Conservation (phyloP, 768 basidiomycete genomes). For the Flagelloscypha sp. region DNA sequence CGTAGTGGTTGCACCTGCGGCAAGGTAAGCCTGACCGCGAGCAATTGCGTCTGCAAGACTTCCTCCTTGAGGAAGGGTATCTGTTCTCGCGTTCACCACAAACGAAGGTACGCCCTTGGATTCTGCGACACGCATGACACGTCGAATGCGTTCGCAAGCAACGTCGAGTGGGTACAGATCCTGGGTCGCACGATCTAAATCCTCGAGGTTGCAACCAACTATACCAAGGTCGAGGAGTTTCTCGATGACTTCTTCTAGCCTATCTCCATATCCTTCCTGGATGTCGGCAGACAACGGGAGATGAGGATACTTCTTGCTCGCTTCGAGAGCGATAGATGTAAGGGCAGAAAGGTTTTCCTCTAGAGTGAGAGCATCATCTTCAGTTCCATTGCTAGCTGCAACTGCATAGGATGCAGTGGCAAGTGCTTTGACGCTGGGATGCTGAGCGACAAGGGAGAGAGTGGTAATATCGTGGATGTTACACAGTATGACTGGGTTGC, state of each 20-base stretch:
- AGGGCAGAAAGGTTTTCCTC: constrained; percentile 7
- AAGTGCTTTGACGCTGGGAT: constrained; percentile 7
- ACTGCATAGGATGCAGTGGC: constrained; percentile 6
- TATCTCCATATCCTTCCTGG: constrained; percentile 9
- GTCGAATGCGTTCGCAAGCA: too few species aligned
- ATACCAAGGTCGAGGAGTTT: constrained; percentile 9
- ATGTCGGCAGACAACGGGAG: constrained; percentile 10
- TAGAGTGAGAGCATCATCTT: constrained; percentile 7
- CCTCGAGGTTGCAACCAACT: constrained; percentile 7
- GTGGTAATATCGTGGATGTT: constrained; percentile 9
- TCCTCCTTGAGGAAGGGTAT: too few species aligned
- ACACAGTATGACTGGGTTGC: constrained; percentile 7
- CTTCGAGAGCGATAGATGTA: constrained; percentile 1
- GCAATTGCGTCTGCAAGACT: constrained; percentile 5
- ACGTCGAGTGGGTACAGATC: constrained; percentile 5
- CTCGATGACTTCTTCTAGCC: constrained; percentile 2
- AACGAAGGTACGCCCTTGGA: too few species aligned
- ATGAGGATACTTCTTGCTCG: constrained; percentile 5
- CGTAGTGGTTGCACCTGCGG: constrained; percentile 11
- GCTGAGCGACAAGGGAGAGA: constrained; percentile 2
- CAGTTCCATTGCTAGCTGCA: constrained; percentile 1
- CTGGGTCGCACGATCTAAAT: too few species aligned
- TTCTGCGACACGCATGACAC: too few species aligned
- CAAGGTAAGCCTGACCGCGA: constrained; percentile 9
- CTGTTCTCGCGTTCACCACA: too few species aligned